A percentile compares a stretch with the other conserved stretches of the same genome.
Conservation (phyloP, 768 basidiomycete species). For the Leucogyrophana mollusca region DNA sequence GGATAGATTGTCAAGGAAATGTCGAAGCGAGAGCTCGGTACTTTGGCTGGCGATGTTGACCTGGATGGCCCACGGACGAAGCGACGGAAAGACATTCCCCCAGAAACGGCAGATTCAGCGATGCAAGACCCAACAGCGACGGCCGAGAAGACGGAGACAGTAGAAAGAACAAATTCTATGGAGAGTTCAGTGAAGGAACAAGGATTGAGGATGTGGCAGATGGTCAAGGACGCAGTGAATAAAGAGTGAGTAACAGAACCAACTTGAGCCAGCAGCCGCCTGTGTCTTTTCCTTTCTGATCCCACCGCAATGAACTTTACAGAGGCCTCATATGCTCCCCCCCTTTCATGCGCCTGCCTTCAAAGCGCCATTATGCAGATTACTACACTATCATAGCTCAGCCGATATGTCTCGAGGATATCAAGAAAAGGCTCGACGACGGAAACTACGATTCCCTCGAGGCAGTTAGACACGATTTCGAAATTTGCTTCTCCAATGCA, state of each 20-base stretch:
- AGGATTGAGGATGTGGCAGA: slow-evolving; percentile 73
- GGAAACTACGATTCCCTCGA: slow-evolving; percentile 61
- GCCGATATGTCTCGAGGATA: slow-evolving; percentile 87
- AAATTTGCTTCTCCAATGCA: slow-evolving; percentile 77
- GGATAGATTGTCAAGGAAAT: slow-evolving; percentile 23
- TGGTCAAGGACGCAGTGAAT: slow-evolving; percentile 78
- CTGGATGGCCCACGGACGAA: slow-evolving; percentile 48
- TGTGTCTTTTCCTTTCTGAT: slow-evolving; percentile 44
- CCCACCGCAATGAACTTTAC: slow-evolving; percentile 29
- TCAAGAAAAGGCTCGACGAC: slow-evolving; percentile 73
- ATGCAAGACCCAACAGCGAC: slow-evolving; percentile 31
- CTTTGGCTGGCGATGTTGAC: slow-evolving; percentile 36
- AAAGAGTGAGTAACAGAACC: slow-evolving; percentile 77
- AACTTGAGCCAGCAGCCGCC: slow-evolving; percentile 29
- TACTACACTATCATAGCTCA: slow-evolving; percentile 80
- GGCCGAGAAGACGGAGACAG: slow-evolving; percentile 13
- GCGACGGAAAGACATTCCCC: slow-evolving; percentile 44
- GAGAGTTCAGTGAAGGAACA: slow-evolving; percentile 51
- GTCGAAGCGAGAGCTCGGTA: slow-evolving; percentile 54
- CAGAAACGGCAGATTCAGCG: slow-evolving; percentile 41
- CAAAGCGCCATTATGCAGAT: slow-evolving; percentile 76
- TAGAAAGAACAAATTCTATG: slow-evolving; percentile 24
- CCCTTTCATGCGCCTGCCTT: slow-evolving; percentile 68
- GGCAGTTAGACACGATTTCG: slow-evolving; percentile 68
- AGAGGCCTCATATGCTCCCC: slow-evolving; percentile 65